These are phyloP conservation scores for Kwoniella europaea DNA, from an alignment of 768 basidiomycete genomes.

Conservation along the genomic window DNA sequence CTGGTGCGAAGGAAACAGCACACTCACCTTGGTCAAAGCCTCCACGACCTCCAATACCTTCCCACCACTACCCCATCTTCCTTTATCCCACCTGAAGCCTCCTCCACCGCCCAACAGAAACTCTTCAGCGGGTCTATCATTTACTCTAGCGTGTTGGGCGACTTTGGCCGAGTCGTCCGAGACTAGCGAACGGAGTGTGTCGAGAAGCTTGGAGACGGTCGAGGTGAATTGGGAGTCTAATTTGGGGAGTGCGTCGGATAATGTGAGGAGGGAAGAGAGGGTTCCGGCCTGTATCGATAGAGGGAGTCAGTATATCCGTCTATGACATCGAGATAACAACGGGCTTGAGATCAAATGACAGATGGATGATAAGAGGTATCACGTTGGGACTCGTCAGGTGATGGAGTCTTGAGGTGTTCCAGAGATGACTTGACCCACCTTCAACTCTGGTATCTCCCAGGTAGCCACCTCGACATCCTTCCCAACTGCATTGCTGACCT, in stretches of 20 bases:
- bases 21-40: slow-evolving; percentile 74
- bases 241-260: slow-evolving; percentile 93
- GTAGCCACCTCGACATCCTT: slow-evolving; percentile 65
- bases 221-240: slow-evolving; percentile 84
- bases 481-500: slow-evolving; percentile 66
- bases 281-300: slow-evolving; percentile 73
- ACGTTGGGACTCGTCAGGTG: too few relatives aligned
- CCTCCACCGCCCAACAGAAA: slow-evolving; percentile 66
- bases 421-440: slow-evolving; percentile 64
- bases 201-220: slow-evolving; percentile 88
- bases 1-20: neutral
- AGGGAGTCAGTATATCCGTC: too few relatives aligned
- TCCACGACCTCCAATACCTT: slow-evolving; percentile 85
- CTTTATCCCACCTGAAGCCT: slow-evolving; percentile 91
- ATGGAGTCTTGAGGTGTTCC: neutral
- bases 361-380: too few relatives aligned
- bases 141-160: slow-evolving; percentile 57
- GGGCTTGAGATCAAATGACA: too few relatives aligned
- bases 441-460: slow-evolving; percentile 82
- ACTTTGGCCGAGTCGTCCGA: slow-evolving; percentile 71
- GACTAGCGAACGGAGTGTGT: slow-evolving; percentile 85
- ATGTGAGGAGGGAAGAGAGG: slow-evolving; percentile 79
- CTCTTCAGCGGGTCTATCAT: slow-evolving; percentile 77
- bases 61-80: slow-evolving; percentile 82
- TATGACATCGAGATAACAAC: too few relatives aligned